Evolutionary conservation across 257 asterid species (phyloP), one percentile per base, ranked within the genome.

Genomic region (Solanum tacnaense): DNA sequence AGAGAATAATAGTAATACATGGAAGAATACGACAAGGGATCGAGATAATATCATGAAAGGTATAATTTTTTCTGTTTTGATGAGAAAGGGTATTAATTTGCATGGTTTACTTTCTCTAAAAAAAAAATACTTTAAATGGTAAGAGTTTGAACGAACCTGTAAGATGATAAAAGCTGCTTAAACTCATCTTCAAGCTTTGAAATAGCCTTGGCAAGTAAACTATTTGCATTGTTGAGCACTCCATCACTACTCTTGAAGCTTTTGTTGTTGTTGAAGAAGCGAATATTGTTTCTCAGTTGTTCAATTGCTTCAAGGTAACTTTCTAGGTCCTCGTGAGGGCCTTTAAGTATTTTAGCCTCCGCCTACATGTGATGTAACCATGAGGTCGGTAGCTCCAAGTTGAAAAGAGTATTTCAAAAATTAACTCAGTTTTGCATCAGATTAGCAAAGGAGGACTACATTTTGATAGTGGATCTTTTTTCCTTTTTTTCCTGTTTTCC

Each of bases 181-280:
- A 97, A 96, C 92, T 96, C 98, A 86, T 95, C 98, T 94, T 96
- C 99, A 89, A 97, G 98, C 95, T 95, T 97, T 29, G 98, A 95
- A 90, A 97, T 95, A 88, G 99, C 99, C 89, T 96, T 97, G 85
- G 97, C 88, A 91, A 97, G 99, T 87, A 97, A 90, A 91, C 49
- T 91, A 89, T 96, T 97, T 58, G 98, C 92, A 84, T 95, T 98
- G 92, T 72, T 97, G 90, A 97, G 94, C 83, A 97, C 98, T 84
- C 99, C 99, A 91, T 97, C 98, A 83, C 99, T 96, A 90, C 98
- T 97, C 94, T 96, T 97, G 88, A 95, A 96, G 91, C 96, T 97
- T 94, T 94, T 95, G 92, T 95, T 97, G 94, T 93, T 96, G 93
- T 93, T 93, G 92, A 97, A 97, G 91, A 97, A 97, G 67, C 88